Evolutionary conservation across 192 early-diverging fungal genomes (phyloP), one percentile per base, ranked within the genome.

Genomic region (Coemansia pectinata): DNA sequence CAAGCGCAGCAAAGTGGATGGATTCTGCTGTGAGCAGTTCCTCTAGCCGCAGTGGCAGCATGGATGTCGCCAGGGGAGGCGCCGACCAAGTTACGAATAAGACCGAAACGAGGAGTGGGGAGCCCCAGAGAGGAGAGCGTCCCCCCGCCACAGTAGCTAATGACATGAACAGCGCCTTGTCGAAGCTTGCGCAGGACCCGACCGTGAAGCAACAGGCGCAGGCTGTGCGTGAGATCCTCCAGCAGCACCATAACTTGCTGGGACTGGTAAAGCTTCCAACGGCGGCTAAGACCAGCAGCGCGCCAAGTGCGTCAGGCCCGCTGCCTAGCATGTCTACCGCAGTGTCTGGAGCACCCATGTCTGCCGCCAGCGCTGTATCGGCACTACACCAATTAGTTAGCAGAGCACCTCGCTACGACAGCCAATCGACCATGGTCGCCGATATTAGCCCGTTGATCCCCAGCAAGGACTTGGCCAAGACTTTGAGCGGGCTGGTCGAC

Each of bases 201-300:
- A 66, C 62, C 21, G 29, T 76, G 19, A 48, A 71, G 52, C 53
- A 74, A 57, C 63, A 74, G 47, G 68, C 72, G 11, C 67, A 65
- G 6, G 69, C 65, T 6, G 77, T 65, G 27, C 70, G 66, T 29
- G 69, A 67, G 72, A 70, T 79, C 12, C 47, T 79, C 27, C 60
- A 71, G 61, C 67, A 71, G 72, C 77, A 73, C 52, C 60, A 71
- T 12, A 21, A 29, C n/a, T 31, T 69, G 59, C 57, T 67, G 39
- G 66, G 65, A 33, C 57, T 70, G 47, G 39, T 5, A 40, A 40
- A 36, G 21, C 63, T 66, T 15, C 63, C 55, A 33, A 10, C 15
- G 15, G 1, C 31, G 2, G 31, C 11, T 29, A 57, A 57, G 55
- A 10, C 55, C 2, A 57, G 11, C 27, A 34, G 58, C 31, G 58